Base-by-base conservation (phyloP, 768 basidiomycete genomes). In the Trametes punicea region DNA sequence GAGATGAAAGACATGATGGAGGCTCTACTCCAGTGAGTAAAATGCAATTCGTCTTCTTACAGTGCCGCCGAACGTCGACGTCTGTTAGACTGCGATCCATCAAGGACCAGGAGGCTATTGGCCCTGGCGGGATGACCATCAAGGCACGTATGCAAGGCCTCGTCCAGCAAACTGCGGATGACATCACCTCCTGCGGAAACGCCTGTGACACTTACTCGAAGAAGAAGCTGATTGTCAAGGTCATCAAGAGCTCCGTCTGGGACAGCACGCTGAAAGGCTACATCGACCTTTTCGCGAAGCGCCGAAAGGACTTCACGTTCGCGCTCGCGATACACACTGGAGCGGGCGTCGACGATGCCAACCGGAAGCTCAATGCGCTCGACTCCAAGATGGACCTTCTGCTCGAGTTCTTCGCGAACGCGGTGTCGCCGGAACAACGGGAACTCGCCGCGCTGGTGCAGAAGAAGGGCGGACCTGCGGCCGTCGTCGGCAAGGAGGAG, bases 1-100 rank as follows among this genome's bases (percentile, higher is more conserved):
- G 74, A 79, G 56, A 82, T 82, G 80, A 75, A 73, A 59, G 73
- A 81, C 47, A 73, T 78, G 70, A 78, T 82, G 74, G 57, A 65
- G 15, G 71, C 71, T 1, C 73, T 82, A 20, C 70, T 80, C 18
- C 73, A 79, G 79, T 77, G 54, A 6, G 77, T 59, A 3, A 13
- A 11, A 3, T 3, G 3, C 25, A 20, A 4, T 13, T 13, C 26
- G 36, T 2, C 16, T 16, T 56, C 30, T 3, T 4, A 26, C 20
- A 10, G 1, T 29, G 2, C 15, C 7, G 3, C 21, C 5, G 13
- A 25, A 5, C 1, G 46, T 55, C 13, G 51, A 29, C 3, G 1
- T 6, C 18, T n/a, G 23, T 38, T 46, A 75, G 75, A 39, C 63
- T 77, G 2, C 64, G 64, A 39, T 61, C 67, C 29, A 61, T 74